Evolutionary conservation across 352 stramenopile genomes (phyloP), one percentile per base, ranked within the genome.

Genomic region (Phytopythium boreale): DNA sequence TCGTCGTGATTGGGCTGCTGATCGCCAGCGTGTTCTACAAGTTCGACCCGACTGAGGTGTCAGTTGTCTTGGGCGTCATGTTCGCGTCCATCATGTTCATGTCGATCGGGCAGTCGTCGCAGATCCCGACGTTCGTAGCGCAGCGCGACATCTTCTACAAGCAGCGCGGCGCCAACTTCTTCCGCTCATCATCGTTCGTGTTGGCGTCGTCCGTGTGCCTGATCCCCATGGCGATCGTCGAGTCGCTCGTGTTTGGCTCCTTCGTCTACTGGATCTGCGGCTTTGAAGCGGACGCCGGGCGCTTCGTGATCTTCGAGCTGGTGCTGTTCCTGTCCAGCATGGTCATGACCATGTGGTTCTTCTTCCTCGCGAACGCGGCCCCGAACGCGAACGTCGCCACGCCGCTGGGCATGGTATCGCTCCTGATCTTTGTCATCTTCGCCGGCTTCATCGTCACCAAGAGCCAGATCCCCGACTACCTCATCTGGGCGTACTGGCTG

Each of bases 261-360:
- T 71, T 96, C 46, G 51, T 95, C 1, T 96, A 96, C 66, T 95
- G 81, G 74, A 90, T 95, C 71, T 86, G 89, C 46, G 88, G 86
- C 4, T 80, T 66, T 37, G 63, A 71, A 11, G 24, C 43, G 2
- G 61, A 66, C 1, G 51, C 64, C 1, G n/a, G 29, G 5, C 47
- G 59, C 0, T 89, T 72, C 63, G 9, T 88, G 0, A 53, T 84
- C 10, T 89, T 78, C 59, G 26, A 71, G 29, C 2, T 79, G 7
- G 44, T 80, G 9, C 50, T 87, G 0, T 43, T 81, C 44, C 6
- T 82, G 22, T 61, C 59, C 1, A 83, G 82, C 29, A n/a, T 89
- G 7, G 60, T 64, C 1, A 80, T 84, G n/a, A 59, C 43, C 19
- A 55, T 66, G 11, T 84, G 67, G 41, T 82, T 88, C 59, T 69